Conservation (phyloP, 768 basidiomycete species). For the Lactarius quietus region DNA sequence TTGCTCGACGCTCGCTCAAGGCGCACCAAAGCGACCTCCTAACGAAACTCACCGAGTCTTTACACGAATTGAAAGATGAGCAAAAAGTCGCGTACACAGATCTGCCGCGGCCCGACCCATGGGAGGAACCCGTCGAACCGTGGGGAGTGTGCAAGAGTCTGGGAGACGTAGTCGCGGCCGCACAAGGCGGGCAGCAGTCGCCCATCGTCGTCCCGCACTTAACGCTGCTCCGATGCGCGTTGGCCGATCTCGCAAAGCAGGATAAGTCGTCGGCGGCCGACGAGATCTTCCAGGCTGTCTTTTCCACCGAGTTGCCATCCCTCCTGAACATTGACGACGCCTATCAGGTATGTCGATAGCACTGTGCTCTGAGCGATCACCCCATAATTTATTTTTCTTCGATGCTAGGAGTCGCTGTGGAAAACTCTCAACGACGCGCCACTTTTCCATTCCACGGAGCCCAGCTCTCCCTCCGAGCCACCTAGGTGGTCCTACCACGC, state of each 20-base stretch:
- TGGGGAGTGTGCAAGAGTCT: conserved; percentile 48
- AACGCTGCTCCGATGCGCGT: conserved; percentile 60
- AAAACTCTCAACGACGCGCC: conserved; percentile 51
- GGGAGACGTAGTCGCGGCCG: conserved; percentile 36
- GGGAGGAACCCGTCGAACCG: conserved; percentile 42
- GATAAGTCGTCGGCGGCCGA: conserved; percentile 47
- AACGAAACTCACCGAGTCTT: conserved; percentile 49
- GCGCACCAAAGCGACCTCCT: conserved; percentile 58
- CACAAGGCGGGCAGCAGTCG: conserved; percentile 7
- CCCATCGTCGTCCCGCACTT: conserved; percentile 45
- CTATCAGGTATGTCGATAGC: conserved; percentile 48
- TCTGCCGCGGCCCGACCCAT: conserved; percentile 52
- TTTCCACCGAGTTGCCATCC: conserved; percentile 53
- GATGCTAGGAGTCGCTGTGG: conserved; percentile 54
- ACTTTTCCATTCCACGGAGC: conserved; percentile 39
- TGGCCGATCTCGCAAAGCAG: conserved; percentile 47
- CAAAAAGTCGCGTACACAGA: conserved; percentile 54
- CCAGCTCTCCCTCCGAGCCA: conserved; percentile 24
- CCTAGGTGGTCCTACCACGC: conserved; percentile 40
- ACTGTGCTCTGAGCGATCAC: not conserved
- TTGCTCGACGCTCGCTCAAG: conserved; percentile 59
- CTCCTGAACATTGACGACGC: conserved; percentile 46
- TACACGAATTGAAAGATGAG: conserved; percentile 50
- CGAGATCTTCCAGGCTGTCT: conserved; percentile 56
- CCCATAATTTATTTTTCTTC: not conserved